phyloP scores from a whole-genome alignment of 495 filamentous ascomycete genomes.

The Aspergillus diversus region DNA sequence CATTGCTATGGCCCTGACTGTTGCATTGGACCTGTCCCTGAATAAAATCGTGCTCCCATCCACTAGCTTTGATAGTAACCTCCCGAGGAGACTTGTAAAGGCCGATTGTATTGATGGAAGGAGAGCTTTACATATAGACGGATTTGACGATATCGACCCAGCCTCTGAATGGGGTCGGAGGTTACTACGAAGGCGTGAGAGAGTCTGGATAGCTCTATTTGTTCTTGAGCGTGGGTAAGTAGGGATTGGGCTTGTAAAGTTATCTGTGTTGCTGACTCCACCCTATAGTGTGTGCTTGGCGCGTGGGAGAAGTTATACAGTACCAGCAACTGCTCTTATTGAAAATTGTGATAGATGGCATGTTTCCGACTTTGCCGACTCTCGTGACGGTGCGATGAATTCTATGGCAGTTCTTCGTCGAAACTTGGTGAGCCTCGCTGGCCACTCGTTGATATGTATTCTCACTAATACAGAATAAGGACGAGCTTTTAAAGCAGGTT shows the following conservation, averaged over 20 bases:
- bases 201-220: slow-evolving; percentile 71
- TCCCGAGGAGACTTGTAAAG: slow-evolving; percentile 53
- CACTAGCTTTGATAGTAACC: slow-evolving; percentile 50
- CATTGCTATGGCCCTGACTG: slow-evolving; percentile 67
- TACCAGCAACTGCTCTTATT: slow-evolving; percentile 65
- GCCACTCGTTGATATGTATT: not conserved
- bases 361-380: slow-evolving; percentile 61
- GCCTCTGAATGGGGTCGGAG: slow-evolving; percentile 59
- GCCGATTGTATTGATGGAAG: slow-evolving; percentile 69
- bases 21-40: slow-evolving; percentile 68
- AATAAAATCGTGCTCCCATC: slow-evolving; percentile 68
- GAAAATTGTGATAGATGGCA: slow-evolving; percentile 72
- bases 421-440: slow-evolving; percentile 56
- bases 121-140: slow-evolving; percentile 67
- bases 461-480: slow-evolving; percentile 37
- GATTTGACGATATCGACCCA: slow-evolving; percentile 66
- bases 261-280: slow-evolving; percentile 18
- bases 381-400: slow-evolving; percentile 68
- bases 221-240: slow-evolving; percentile 71
- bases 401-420: slow-evolving; percentile 69
- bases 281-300: slow-evolving; percentile 64
- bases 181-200: slow-evolving; percentile 65
- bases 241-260: not conserved
- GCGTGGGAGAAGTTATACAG: slow-evolving; percentile 67
- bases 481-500: slow-evolving; percentile 61